Evolutionary conservation across 2,329 filamentous ascomycete species (phyloP), one percentile per base, ranked within the genome.

Genomic region (Trichoderma sp.): DNA sequence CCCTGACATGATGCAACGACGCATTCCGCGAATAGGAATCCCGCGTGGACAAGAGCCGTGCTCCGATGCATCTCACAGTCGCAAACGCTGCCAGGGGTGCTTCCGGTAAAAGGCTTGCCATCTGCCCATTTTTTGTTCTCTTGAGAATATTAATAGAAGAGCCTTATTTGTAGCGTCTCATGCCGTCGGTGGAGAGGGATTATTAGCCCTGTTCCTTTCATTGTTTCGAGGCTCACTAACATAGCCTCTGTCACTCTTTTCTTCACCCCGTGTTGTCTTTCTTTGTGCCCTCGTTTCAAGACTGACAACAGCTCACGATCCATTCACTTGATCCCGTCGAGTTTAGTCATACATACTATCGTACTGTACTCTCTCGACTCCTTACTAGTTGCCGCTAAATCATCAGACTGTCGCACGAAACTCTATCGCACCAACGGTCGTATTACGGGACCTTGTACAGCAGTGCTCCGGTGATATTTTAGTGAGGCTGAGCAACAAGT

Each of bases 1-100:
- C 74, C 74, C 74, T 75, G 68, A 50, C 68, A 71, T 73, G 67
- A 73, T 72, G 29, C 31, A 38, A 50, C 33, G 33, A 63, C 21
- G 53, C 62, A 35, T 60, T 59, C 65, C 33, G 53, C 68, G 60
- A 73, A 75, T 73, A 73, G 60, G 60, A 73, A 73, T 16, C 29
- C 41, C 29, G 45, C 41, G 67, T 50, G 29, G 68, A 59, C 41
- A 33, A 50, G 59, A 63, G 27, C 38, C 67, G 56, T 71, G 62
- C 59, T 38, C 45, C 69, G 62, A 67, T 67, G 74, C 68, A 75
- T 62, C 41, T 72, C 59, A 21, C 68, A 65, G 53, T 71, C 69
- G 45, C 69, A 56, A 53, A 53, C 16, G 59, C 29, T 31, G 38
- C 16, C 56, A 63, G 41, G 73, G 65, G 73, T 35, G 56, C 27